Percentiles rank a stretch among this genome's conserved stretches.
Evolutionary conservation across 2,329 filamentous ascomycete species (phyloP).

Genomic region (Bisporella sp.): DNA sequence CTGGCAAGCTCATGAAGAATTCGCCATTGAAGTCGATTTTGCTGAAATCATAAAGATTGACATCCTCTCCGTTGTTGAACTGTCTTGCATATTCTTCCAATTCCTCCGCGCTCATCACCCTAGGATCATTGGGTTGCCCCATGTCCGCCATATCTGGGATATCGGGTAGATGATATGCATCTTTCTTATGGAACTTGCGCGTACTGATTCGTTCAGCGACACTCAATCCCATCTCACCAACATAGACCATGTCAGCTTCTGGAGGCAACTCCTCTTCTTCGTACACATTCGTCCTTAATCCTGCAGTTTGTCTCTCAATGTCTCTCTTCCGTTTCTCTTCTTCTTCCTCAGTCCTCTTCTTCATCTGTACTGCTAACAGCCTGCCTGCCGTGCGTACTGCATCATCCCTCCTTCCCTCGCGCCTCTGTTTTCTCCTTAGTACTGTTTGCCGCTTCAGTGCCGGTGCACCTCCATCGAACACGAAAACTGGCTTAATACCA

Average conservation of each 20-base stretch:
- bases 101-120: slow-evolving; percentile 94
- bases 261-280: slow-evolving; percentile 64
- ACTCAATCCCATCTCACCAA: slow-evolving; percentile 80
- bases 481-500: slow-evolving; percentile 93
- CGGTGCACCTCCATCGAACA: slow-evolving; percentile 95
- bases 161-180: slow-evolving; percentile 91
- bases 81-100: slow-evolving; percentile 89
- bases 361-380: slow-evolving; percentile 89
- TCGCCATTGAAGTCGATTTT: slow-evolving; percentile 97
- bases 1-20: slow-evolving; percentile 87
- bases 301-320: slow-evolving; percentile 31
- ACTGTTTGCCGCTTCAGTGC: slow-evolving; percentile 88
- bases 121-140: slow-evolving; percentile 84
- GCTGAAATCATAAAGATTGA: slow-evolving; percentile 89
- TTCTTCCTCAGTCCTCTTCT: slow-evolving; percentile 81
- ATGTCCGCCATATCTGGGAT: slow-evolving; percentile 74
- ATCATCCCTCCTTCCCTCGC: slow-evolving; percentile 90
- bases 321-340: slow-evolving; percentile 50
- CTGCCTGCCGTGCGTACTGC: slow-evolving; percentile 86
- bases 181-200: slow-evolving; percentile 80
- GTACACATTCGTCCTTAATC: slow-evolving; percentile 35
- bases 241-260: slow-evolving; percentile 70
- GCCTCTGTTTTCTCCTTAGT: slow-evolving; percentile 64
- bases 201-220: slow-evolving; percentile 66
- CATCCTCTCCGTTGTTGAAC: slow-evolving; percentile 87